phyloP scores from a whole-genome alignment of 805 yeast species.

The Saccharomycopsis sp. region DNA sequence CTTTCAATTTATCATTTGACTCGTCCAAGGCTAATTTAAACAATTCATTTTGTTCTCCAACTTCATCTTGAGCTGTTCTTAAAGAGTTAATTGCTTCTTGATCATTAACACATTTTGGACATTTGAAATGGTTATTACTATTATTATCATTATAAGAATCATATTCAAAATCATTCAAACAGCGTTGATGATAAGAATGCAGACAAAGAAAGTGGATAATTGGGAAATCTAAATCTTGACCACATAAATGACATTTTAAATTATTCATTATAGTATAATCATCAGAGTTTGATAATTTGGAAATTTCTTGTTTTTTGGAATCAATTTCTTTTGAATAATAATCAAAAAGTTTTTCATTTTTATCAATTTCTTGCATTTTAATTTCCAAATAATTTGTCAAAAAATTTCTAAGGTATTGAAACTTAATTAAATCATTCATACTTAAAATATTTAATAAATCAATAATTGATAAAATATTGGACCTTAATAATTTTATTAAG shows the following conservation, averaged over 20 bases:
- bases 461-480: constrained; percentile 54
- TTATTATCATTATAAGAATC: constrained; percentile 19
- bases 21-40: constrained; percentile 48
- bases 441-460: constrained; percentile 69
- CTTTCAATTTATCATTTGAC: constrained; percentile 43
- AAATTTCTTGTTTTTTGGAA: constrained; percentile 42
- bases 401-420: constrained; percentile 47
- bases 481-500: constrained; percentile 40
- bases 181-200: constrained; percentile 79
- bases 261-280: constrained; percentile 34
- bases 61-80: constrained; percentile 47
- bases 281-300: constrained; percentile 28
- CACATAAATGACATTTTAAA: constrained; percentile 57
- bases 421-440: constrained; percentile 43
- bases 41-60: constrained; percentile 51
- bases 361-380: constrained; percentile 55
- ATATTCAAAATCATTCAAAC: constrained; percentile 43
- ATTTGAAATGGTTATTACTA: constrained; percentile 27
- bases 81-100: constrained; percentile 53
- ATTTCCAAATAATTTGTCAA: constrained; percentile 49
- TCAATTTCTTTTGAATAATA: constrained; percentile 61
- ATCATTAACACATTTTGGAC: constrained; percentile 74
- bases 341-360: constrained; percentile 53
- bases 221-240: constrained; percentile 60
- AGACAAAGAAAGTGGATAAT: constrained; percentile 75